Evolutionary conservation across 2,329 filamentous ascomycete species (phyloP), one percentile per base, ranked within the genome.

Genomic region (Lasiodiplodia sp.): DNA sequence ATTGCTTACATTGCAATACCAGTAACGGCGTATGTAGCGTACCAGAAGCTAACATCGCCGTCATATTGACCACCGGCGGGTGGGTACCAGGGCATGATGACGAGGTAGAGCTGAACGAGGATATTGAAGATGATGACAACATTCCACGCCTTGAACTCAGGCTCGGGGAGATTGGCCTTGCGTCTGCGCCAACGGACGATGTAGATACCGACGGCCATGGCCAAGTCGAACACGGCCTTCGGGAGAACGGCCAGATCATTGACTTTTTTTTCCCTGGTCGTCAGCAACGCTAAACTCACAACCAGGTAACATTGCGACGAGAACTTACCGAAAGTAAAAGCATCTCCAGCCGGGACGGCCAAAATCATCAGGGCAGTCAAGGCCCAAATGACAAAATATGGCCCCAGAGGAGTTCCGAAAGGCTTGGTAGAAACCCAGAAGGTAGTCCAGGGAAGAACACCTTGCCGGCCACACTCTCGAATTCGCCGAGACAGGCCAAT

Each of bases 21-120:
- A 0, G 88, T 85, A 0, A 88, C 86, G 23, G 86, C 85, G 72
- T 92, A 92, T 0, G 89, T 92, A 1, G 84, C 90, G 71, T 92
- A 93, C 87, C 88, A 93, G 77, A 93, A 93, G 66, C 86, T 90
- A 1, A 92, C 90, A 68, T 90, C 87, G 0, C 89, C 90, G 0
- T 85, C 87, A 40, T 86, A 84, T 0, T 81, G 80, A 0, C 90
- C 90, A 0, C 81, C 84, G 0, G 82, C 81, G 0, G 91, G 91
- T 2, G 90, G 91, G 71, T 88, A 90, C 91, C 90, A 93, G 0
- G 91, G 90, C 84, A 91, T 91, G 18, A 89, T 83, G 2, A 93
- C 78, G 55, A 92, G 79, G 69, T 88, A 92, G 0, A 89, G 68
- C 64, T 91, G 86, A 0, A 88, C 79, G 0, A 87, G 75, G 56